phyloP scores from a whole-genome alignment of 2,329 filamentous ascomycete species.

The Trichoderma sp. region DNA sequence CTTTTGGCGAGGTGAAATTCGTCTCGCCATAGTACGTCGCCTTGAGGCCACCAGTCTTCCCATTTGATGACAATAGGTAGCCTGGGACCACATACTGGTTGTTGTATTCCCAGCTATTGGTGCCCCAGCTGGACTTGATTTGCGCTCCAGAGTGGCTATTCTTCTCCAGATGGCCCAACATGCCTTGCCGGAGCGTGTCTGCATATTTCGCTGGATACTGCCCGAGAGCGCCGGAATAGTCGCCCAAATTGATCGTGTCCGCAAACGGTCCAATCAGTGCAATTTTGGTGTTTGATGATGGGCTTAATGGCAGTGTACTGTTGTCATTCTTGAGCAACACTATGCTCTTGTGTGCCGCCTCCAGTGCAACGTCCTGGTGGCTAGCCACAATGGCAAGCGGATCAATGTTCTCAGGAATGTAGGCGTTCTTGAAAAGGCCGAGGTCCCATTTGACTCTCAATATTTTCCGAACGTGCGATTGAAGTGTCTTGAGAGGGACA shows the following conservation, averaged over 20 bases:
- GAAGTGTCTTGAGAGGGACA: constrained; percentile 3
- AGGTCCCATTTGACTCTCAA: constrained; percentile 18
- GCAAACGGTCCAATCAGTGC: constrained; percentile 16
- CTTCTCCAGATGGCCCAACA: constrained; percentile 7
- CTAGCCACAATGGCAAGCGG: constrained; percentile 11
- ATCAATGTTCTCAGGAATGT: constrained; percentile 12
- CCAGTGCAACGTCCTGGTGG: constrained; percentile 11
- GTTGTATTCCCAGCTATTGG: constrained; percentile 19
- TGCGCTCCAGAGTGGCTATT: background rate
- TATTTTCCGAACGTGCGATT: constrained; percentile 11
- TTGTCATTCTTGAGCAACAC: constrained; percentile 18
- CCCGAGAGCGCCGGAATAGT: constrained; percentile 15
- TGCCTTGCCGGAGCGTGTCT: background rate
- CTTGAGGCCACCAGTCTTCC: background rate
- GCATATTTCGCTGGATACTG: constrained; percentile 14
- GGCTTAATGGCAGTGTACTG: background rate
- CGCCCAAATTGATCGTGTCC: constrained; percentile 9
- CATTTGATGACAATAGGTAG: constrained; percentile 12
- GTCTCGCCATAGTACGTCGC: constrained; percentile 13
- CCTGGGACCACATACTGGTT: constrained; percentile 16
- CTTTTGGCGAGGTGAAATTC: background rate
- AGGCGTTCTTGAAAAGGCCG: constrained; percentile 15
- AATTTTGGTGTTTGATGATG: background rate
- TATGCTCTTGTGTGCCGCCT: constrained; percentile 18
- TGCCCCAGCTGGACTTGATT: constrained; percentile 12